phyloP scores from a whole-genome alignment of 306 rosid species.

The Astragalus membranaceus region DNA sequence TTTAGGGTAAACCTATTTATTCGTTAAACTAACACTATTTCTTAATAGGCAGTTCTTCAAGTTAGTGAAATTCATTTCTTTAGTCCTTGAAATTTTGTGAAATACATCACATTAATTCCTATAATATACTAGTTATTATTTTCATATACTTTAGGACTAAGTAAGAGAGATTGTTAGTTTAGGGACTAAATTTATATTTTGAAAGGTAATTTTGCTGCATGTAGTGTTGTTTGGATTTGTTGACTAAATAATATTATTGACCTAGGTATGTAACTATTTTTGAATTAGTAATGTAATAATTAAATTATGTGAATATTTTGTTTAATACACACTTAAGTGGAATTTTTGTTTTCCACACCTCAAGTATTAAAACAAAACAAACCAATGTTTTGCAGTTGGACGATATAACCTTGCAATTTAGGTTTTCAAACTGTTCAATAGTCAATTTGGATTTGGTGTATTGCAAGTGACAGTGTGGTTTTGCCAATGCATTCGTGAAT shows the following conservation, averaged over 20 bases:
- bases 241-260: neutral
- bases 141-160: no score
- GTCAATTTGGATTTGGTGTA: neutral
- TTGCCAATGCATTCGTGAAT: neutral
- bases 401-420: neutral
- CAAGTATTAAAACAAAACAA: neutral
- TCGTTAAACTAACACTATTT: no score
- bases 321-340: neutral
- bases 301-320: neutral
- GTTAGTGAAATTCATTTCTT: no score
- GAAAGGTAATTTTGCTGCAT: neutral
- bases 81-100: no score
- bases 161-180: no score
- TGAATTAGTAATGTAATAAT: neutral
- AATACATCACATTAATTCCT: no score
- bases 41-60: no score
- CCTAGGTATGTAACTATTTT: neutral
- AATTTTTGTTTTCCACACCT: neutral
- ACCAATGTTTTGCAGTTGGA: neutral
- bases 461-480: neutral
- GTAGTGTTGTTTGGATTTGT: neutral
- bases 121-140: no score
- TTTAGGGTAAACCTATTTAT: neutral
- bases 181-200: neutral
- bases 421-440: neutral